These are phyloP conservation scores for Punica granatum DNA, from an alignment of 345 rosid genomes.

Conservation along the genomic window DNA sequence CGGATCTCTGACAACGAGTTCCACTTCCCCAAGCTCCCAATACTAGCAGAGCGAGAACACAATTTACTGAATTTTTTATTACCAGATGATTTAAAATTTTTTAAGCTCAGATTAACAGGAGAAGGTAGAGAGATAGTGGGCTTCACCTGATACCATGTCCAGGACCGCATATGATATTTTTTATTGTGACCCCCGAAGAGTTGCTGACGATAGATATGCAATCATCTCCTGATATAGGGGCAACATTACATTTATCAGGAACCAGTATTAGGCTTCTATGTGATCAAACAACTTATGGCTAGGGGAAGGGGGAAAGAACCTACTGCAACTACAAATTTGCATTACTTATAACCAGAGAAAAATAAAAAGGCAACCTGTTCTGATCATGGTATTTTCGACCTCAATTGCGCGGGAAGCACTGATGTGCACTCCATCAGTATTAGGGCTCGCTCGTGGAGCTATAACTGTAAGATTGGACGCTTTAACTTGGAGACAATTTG, in stretches of 20 bases:
- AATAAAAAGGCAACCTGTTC: conserved; percentile 60
- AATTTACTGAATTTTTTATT: not conserved
- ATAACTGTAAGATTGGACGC: conserved; percentile 36
- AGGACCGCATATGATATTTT: conserved; percentile 73
- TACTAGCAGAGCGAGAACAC: conserved; percentile 24
- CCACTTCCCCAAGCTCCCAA: conserved; percentile 85
- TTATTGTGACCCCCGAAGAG: conserved; percentile 61
- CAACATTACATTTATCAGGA: not conserved
- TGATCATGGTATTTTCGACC: conserved; percentile 40
- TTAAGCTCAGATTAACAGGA: not conserved
- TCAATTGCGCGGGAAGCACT: conserved; percentile 61
- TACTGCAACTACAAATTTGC: not conserved
- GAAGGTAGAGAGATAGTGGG: not conserved
- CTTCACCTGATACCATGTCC: conserved; percentile 93
- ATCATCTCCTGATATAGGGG: conserved; percentile 66
- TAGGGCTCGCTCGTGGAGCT: conserved; percentile 76
- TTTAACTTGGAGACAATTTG: conserved; percentile 39
- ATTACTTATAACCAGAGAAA: not conserved
- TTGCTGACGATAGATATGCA: conserved; percentile 81
- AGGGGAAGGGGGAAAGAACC: not conserved
- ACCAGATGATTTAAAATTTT: not conserved
- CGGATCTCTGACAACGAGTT: conserved; percentile 48
- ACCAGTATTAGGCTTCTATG: not conserved
- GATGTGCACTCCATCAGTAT: conserved; percentile 88
- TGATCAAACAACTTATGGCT: not conserved